These are phyloP conservation scores for Cordyceps sp. DNA, from an alignment of 2,329 filamentous ascomycete genomes.

Conservation along the genomic window DNA sequence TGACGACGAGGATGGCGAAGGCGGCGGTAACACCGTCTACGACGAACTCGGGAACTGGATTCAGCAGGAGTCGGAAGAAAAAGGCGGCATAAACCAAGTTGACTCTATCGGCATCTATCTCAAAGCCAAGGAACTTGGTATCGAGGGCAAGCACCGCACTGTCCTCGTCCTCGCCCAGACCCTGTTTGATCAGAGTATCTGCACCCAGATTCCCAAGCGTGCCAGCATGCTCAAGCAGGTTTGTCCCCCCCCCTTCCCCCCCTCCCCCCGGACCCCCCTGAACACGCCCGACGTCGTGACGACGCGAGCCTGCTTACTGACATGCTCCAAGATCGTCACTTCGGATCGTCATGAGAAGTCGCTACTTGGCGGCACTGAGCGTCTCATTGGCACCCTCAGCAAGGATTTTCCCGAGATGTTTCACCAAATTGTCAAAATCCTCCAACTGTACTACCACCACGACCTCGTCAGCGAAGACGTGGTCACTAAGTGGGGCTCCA, in stretches of 20 bases:
- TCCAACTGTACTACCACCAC: conserved; percentile 79
- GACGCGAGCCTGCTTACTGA: not conserved
- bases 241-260: conserved; percentile 18
- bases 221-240: conserved; percentile 79
- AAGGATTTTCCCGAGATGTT: conserved; percentile 66
- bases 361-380: conserved; percentile 86
- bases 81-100: conserved; percentile 61
- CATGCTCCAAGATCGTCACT: conserved; percentile 31
- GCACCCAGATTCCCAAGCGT: conserved; percentile 72
- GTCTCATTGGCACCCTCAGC: conserved; percentile 56
- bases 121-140: conserved; percentile 92
- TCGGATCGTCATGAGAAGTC: conserved; percentile 93
- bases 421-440: conserved; percentile 65
- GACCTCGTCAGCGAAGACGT: conserved; percentile 82
- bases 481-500: conserved; percentile 78
- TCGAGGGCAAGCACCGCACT: conserved; percentile 88
- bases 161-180: conserved; percentile 84
- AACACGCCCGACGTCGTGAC: no score
- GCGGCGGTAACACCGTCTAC: conserved; percentile 59
- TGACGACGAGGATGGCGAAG: conserved; percentile 68
- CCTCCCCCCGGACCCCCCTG: no score
- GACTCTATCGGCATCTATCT: conserved; percentile 84
- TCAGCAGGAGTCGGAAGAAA: conserved; percentile 50
- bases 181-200: conserved; percentile 80
- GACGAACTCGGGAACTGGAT: conserved; percentile 93